phyloP scores from a whole-genome alignment of 1,284 basidiomycete genomes.

The Leccinum huronense region DNA sequence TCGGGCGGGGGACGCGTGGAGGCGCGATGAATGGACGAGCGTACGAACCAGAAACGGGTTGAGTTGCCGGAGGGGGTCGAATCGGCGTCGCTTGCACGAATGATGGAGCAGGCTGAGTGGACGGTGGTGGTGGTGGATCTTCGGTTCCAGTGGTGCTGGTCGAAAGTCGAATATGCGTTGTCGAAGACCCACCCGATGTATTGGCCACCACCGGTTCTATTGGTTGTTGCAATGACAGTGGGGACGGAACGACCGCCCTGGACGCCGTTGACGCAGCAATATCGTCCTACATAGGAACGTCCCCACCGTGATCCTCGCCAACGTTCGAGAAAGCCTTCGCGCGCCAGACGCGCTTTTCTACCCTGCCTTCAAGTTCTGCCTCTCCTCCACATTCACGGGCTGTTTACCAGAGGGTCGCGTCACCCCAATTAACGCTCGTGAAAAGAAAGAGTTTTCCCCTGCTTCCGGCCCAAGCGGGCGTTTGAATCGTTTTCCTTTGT shows the following conservation, averaged over 20 bases:
- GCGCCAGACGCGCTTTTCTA: background rate
- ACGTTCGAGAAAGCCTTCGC: background rate
- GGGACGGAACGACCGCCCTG: background rate
- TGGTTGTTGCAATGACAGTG: background rate
- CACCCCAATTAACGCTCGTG: constrained; percentile 19
- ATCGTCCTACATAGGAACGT: constrained; percentile 12
- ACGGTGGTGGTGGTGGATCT: background rate
- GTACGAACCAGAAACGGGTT: constrained; percentile 7
- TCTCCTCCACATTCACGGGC: background rate
- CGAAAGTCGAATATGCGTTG: background rate
- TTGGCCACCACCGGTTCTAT: background rate
- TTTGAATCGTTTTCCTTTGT: constrained; percentile 25
- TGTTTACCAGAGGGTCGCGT: constrained; percentile 1
- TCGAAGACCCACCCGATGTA: background rate
- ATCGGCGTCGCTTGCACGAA: constrained; percentile 1
- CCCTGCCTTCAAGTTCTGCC: background rate
- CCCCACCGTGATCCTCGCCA: constrained; percentile 2
- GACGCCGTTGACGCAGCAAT: background rate
- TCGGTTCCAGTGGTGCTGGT: background rate
- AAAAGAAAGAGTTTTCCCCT: constrained; percentile 28
- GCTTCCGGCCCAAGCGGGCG: constrained; percentile 7
- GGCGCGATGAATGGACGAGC: constrained; percentile 23
- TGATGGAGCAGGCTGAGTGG: constrained; percentile 3
- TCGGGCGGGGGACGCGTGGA: constrained; percentile 24
- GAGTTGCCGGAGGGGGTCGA: constrained; percentile 9